Conservation (phyloP, 257 asterid genomes). For the Ilex asprella region DNA sequence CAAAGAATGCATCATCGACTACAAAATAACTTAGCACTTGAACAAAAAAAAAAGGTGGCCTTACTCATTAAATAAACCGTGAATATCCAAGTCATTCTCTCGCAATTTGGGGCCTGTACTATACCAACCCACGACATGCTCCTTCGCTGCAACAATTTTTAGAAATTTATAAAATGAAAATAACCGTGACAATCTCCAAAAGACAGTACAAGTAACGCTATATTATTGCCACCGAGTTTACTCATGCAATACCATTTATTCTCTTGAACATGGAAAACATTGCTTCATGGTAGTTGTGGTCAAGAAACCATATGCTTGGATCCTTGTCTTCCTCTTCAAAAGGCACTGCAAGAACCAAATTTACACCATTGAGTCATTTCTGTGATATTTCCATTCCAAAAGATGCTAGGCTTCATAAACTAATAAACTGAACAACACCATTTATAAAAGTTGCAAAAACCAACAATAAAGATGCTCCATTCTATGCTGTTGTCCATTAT, state of each 20-base stretch:
- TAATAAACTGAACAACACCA: neutral
- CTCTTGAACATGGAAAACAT: conserved; percentile 97
- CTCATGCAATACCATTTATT: conserved; percentile 53
- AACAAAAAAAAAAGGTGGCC: conserved; percentile 19
- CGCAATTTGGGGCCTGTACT: conserved; percentile 94
- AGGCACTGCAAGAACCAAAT: conserved; percentile 55
- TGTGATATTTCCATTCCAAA: neutral
- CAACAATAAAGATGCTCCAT: no score
- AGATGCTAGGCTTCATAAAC: neutral
- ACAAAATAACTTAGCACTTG: neutral
- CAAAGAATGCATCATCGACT: no score
- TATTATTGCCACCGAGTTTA: no score
- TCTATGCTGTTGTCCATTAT: no score
- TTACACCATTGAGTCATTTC: no score
- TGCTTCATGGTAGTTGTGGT: conserved; percentile 89
- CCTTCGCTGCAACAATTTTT: conserved; percentile 63
- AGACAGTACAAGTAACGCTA: no score
- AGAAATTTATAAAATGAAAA: conserved; percentile 10
- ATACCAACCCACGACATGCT: conserved; percentile 98
- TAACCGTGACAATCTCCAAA: no score
- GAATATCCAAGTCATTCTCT: conserved; percentile 78
- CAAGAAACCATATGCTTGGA: conserved; percentile 93
- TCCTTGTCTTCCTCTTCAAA: conserved; percentile 97
- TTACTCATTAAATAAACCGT: conserved; percentile 74
- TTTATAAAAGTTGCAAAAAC: neutral